Evolutionary conservation across 1,139 yeast species (phyloP).

Genomic region (Yamadazyma siamensis): DNA sequence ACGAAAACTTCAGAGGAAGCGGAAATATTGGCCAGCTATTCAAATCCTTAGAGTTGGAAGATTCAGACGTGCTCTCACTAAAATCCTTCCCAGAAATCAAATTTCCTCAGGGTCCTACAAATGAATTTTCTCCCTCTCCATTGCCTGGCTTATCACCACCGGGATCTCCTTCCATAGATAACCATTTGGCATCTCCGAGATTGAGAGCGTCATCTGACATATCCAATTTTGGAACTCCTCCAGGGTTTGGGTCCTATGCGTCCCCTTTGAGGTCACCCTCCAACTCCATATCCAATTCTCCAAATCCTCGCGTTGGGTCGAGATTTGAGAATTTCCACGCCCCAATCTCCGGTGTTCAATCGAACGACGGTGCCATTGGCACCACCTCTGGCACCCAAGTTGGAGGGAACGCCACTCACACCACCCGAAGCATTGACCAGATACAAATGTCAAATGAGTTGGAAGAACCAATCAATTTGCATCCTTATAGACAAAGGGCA

Average conservation of each 20-base stretch:
- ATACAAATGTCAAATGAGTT: slow-evolving; percentile 8
- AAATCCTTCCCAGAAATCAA: slow-evolving; percentile 16
- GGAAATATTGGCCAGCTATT: slow-evolving; percentile 34
- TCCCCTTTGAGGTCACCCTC: slow-evolving; percentile 4
- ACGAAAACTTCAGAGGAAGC: slow-evolving; percentile 22
- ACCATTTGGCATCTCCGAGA: slow-evolving; percentile 2
- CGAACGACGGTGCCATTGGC: no score
- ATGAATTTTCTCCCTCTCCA: slow-evolving; percentile 12
- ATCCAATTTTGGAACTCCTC: slow-evolving; percentile 1
- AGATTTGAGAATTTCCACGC: slow-evolving; percentile 7
- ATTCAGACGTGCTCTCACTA: slow-evolving; percentile 13
- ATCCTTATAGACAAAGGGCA: slow-evolving; percentile 7
- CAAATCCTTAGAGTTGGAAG: slow-evolving; percentile 17
- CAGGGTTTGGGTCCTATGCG: neutral
- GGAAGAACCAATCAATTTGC: slow-evolving; percentile 11
- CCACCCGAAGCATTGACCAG: slow-evolving; percentile 8
- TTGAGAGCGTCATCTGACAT: neutral
- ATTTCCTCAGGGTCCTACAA: slow-evolving; percentile 13
- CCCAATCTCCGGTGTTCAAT: no score
- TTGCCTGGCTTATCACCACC: slow-evolving; percentile 7
- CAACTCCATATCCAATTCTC: slow-evolving; percentile 10
- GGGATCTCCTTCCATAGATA: slow-evolving; percentile 10
- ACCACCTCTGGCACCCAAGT: no score
- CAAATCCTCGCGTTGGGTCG: slow-evolving; percentile 9
- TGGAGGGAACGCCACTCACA: no score